Evolutionary conservation across 495 filamentous ascomycete species (phyloP).

Genomic region (Ramalina peruviana): DNA sequence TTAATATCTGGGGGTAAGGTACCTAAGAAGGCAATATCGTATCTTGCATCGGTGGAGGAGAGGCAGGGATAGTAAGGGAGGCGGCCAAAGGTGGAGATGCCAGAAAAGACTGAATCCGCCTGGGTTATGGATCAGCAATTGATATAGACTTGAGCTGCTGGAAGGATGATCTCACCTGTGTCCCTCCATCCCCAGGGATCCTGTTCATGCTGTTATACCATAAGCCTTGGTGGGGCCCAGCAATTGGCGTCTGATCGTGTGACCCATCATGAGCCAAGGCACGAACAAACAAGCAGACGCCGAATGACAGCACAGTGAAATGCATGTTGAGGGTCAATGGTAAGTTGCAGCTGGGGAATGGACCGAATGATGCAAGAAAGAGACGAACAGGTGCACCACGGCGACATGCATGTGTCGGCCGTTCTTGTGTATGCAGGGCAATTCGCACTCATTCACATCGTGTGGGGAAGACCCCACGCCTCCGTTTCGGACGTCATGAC

Average conservation of each 20-base stretch:
- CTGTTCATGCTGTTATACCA: slow-evolving; percentile 49
- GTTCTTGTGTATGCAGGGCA: too few species aligned
- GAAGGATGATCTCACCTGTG: slow-evolving; percentile 31
- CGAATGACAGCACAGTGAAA: neutral
- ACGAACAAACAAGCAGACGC: slow-evolving; percentile 23
- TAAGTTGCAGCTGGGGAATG: neutral
- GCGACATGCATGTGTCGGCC: too few species aligned
- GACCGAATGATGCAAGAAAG: neutral
- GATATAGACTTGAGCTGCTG: neutral
- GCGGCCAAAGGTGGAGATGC: slow-evolving; percentile 64
- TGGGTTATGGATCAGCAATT: slow-evolving; percentile 17
- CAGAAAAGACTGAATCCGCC: slow-evolving; percentile 61
- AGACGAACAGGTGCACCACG: too few species aligned
- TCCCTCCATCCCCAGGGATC: slow-evolving; percentile 53
- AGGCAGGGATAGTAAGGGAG: slow-evolving; percentile 69
- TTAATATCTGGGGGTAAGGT: neutral
- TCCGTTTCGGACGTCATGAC: too few species aligned
- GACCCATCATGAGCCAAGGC: slow-evolving; percentile 34
- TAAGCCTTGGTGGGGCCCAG: slow-evolving; percentile 42
- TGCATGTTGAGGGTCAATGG: slow-evolving; percentile 3
- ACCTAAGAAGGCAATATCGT: slow-evolving; percentile 75
- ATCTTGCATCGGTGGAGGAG: slow-evolving; percentile 51
- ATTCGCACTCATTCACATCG: too few species aligned
- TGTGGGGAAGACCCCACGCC: too few species aligned
- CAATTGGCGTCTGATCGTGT: slow-evolving; percentile 38